Conservation (phyloP, 2,329 filamentous ascomycete genomes). For the Pezicula neosporulosa region DNA sequence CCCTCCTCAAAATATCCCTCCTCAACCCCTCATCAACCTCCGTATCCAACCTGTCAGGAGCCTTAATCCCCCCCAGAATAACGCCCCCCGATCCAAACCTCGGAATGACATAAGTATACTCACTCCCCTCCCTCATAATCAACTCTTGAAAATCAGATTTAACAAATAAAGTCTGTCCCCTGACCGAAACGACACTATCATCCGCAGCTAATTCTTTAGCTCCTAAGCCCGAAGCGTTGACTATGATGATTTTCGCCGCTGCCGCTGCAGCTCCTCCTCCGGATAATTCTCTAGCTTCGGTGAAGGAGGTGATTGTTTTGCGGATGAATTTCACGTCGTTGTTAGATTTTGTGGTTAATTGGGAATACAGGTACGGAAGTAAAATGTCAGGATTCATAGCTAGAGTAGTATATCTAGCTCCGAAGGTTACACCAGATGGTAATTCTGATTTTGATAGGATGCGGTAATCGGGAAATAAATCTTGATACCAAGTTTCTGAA, state of each 20-base stretch:
- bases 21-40: background rate
- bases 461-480: background rate
- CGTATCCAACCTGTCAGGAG: background rate
- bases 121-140: constrained; percentile 1
- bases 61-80: constrained; percentile 2
- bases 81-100: constrained; percentile 1
- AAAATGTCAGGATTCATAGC: constrained; percentile 1
- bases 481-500: background rate
- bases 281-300: background rate
- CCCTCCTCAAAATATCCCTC: constrained; percentile 2
- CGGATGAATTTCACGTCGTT: constrained; percentile 2
- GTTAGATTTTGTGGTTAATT: background rate
- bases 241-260: constrained; percentile 1
- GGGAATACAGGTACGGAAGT: background rate
- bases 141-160: background rate
- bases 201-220: background rate
- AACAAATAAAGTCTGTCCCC: constrained; percentile 5
- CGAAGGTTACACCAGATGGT: background rate
- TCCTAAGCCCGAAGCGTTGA: constrained; percentile 2
- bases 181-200: background rate
- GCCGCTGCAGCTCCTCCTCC: too few species aligned
- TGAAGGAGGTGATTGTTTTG: background rate
- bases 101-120: constrained; percentile 5
- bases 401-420: constrained; percentile 1
- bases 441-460: background rate